These are phyloP conservation scores for Tilletia indica DNA, from an alignment of 1,284 basidiomycete species.

Conservation along the genomic window DNA sequence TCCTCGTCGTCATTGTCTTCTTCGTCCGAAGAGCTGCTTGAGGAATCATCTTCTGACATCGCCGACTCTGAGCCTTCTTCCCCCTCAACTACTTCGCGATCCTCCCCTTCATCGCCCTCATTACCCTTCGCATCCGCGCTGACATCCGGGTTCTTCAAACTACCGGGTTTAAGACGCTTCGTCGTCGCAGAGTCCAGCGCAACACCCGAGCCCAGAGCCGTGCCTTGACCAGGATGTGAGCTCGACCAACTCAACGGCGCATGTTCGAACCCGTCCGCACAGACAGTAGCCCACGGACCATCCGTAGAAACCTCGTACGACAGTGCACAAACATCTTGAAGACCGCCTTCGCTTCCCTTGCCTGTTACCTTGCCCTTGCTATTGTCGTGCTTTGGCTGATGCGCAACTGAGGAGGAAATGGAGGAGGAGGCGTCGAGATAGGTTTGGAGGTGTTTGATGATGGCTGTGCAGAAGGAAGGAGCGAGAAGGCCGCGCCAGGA, in stretches of 20 bases:
- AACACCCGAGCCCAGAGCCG: not conserved
- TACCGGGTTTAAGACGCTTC: not conserved
- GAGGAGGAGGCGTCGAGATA: not conserved
- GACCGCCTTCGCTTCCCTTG: not conserved
- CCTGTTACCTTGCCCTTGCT: not conserved
- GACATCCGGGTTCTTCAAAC: not conserved
- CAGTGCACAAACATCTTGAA: not conserved
- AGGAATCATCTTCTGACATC: not conserved
- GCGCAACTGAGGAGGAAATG: not conserved
- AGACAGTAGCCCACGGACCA: not conserved
- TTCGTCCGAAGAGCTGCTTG: not conserved
- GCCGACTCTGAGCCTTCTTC: not conserved
- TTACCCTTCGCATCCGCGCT: not conserved
- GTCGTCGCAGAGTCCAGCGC: not conserved
- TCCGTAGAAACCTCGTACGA: not conserved
- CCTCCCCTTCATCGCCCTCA: not conserved
- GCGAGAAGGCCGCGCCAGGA: constrained; percentile 7
- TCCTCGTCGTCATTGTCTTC: not conserved
- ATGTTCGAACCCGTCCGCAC: constrained; percentile 7
- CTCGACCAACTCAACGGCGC: constrained; percentile 8
- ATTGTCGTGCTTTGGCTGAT: not conserved
- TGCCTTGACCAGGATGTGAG: not conserved
- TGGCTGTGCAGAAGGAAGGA: not conserved
- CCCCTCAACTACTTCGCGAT: not conserved
- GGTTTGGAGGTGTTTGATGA: not conserved